These are phyloP conservation scores for Coriaria nepalensis DNA, from an alignment of 306 rosid species.

Conservation along the genomic window DNA sequence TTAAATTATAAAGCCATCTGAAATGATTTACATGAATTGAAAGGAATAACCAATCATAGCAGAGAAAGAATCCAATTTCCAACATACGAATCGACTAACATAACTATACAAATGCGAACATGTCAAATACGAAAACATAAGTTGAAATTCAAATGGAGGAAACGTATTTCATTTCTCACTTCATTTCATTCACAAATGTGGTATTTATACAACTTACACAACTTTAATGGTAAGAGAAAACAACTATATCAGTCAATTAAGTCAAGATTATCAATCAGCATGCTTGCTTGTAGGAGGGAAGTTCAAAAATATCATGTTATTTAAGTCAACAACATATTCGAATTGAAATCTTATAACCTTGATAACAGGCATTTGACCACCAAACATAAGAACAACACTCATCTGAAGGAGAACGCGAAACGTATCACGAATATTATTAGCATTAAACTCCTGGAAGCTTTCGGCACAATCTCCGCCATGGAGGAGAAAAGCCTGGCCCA, in stretches of 20 bases:
- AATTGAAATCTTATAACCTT: slow-evolving; percentile 13
- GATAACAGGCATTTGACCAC: slow-evolving; percentile 31
- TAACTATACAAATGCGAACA: too few relatives aligned
- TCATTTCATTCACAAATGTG: too few relatives aligned
- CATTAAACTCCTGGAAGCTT: slow-evolving; percentile 36
- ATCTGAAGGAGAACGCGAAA: slow-evolving; percentile 30
- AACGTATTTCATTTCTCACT: too few relatives aligned
- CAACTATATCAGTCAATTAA: neutral
- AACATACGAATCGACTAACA: neutral
- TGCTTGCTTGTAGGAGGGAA: too few relatives aligned
- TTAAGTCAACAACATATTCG: too few relatives aligned
- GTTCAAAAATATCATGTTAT: too few relatives aligned
- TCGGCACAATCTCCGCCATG: slow-evolving; percentile 40
- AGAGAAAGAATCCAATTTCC: neutral
- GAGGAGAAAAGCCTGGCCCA: slow-evolving; percentile 27
- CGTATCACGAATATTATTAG: slow-evolving; percentile 32
- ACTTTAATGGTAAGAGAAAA: neutral
- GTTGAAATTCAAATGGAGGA: too few relatives aligned
- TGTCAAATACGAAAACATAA: too few relatives aligned
- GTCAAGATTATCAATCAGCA: neutral
- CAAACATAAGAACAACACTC: slow-evolving; percentile 32
- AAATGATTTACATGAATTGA: neutral
- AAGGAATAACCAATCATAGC: neutral
- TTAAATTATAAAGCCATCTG: neutral
- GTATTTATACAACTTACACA: too few relatives aligned